These are phyloP conservation scores for Trichosporon sp. DNA, from an alignment of 1,284 basidiomycete genomes.

Conservation along the genomic window DNA sequence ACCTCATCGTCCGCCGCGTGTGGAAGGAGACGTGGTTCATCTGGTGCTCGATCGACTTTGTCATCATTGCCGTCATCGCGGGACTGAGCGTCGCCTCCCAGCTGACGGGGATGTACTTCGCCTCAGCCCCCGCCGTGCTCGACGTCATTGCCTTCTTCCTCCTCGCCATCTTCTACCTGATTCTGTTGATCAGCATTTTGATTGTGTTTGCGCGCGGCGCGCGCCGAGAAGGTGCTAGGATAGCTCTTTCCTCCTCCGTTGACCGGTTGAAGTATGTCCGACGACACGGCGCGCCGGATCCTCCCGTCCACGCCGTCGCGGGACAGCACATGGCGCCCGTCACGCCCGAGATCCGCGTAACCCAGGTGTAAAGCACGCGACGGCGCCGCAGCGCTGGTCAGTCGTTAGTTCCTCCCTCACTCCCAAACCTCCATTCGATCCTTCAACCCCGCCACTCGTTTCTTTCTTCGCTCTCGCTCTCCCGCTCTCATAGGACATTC, in stretches of 20 bases:
- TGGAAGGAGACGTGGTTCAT: not conserved
- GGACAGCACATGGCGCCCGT: not conserved
- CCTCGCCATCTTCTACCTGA: slow-evolving; percentile 13
- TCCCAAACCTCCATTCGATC: not conserved
- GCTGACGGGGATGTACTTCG: not conserved
- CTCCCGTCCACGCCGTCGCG: not conserved
- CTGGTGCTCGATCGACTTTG: not conserved
- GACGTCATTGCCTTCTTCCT: slow-evolving; percentile 11
- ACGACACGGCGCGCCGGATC: not conserved
- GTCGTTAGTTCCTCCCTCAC: not conserved
- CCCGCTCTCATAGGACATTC: not conserved
- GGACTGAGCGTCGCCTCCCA: not conserved
- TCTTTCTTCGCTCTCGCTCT: not conserved
- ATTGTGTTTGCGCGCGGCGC: slow-evolving; percentile 1
- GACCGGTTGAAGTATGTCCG: not conserved
- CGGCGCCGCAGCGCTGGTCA: too few species aligned
- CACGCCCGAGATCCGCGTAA: slow-evolving; percentile 4
- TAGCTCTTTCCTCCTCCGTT: not conserved
- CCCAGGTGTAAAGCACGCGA: not conserved
- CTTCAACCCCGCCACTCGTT: not conserved
- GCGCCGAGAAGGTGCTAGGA: not conserved
- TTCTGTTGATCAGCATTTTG: not conserved
- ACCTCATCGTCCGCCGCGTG: not conserved
- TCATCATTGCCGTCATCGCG: not conserved
- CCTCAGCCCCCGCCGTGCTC: slow-evolving; percentile 6